A percentile compares a stretch with the other conserved stretches of the same genome.
Evolutionary conservation across 371 early-diverging fungal species (phyloP).

Genomic region (Mucor piriformis): DNA sequence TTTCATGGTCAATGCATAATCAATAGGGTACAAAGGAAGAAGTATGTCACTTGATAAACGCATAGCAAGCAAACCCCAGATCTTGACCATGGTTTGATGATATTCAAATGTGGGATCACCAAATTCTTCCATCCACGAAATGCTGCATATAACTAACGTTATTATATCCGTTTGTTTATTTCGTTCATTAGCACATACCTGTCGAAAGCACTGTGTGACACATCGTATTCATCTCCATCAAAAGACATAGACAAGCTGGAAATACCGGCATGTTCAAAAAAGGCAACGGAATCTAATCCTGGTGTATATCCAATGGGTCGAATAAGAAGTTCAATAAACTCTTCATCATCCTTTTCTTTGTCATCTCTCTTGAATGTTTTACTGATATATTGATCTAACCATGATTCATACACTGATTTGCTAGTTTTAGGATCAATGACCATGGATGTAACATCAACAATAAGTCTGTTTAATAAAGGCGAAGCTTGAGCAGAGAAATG

Average conservation of each 20-base stretch:
- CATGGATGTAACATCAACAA: slow-evolving; percentile 53
- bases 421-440: slow-evolving; percentile 55
- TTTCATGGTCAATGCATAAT: slow-evolving; percentile 34
- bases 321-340: slow-evolving; percentile 37
- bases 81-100: slow-evolving; percentile 53
- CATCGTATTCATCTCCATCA: slow-evolving; percentile 41
- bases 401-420: slow-evolving; percentile 54
- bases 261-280: slow-evolving; percentile 65
- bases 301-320: slow-evolving; percentile 13
- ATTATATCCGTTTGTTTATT: too few relatives aligned
- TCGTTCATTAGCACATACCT: slow-evolving; percentile 4
- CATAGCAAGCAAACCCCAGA: slow-evolving; percentile 39
- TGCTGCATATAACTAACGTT: slow-evolving; percentile 62
- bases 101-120: slow-evolving; percentile 64
- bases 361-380: background rate
- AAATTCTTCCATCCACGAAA: slow-evolving; percentile 58
- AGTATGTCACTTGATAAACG: slow-evolving; percentile 39
- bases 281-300: slow-evolving; percentile 59
- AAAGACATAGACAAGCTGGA: slow-evolving; percentile 56
- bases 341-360: slow-evolving; percentile 9
- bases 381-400: slow-evolving; percentile 28
- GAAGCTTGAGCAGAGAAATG: slow-evolving; percentile 54
- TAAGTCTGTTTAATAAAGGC: slow-evolving; percentile 51
- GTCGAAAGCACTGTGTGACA: slow-evolving; percentile 67
- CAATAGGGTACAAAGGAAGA: slow-evolving; percentile 40